phyloP scores from a whole-genome alignment of 2,329 filamentous ascomycete species.

The Sporothrix variecibatus region DNA sequence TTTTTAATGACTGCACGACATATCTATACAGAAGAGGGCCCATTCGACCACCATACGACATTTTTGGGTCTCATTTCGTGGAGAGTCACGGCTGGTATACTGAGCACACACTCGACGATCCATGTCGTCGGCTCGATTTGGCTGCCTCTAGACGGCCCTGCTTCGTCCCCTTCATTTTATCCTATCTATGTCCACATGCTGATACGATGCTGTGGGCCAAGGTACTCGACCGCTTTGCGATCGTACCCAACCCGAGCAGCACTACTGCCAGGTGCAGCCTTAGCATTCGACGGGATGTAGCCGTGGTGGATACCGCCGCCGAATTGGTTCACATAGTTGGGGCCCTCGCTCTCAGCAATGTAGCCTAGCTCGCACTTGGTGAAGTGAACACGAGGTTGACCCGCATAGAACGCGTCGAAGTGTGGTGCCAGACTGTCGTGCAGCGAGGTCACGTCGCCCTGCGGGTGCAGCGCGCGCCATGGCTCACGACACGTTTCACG shows the following conservation, averaged over 20 bases:
- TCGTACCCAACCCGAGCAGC: not conserved
- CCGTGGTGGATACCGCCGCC: not conserved
- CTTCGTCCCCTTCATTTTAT: not conserved
- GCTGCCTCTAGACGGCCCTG: not conserved
- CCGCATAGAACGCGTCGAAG: constrained; percentile 56
- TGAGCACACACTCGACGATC: not conserved
- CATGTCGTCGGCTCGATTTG: not conserved
- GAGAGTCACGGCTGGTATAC: not conserved
- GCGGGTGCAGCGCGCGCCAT: constrained; percentile 58
- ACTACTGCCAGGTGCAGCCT: not conserved
- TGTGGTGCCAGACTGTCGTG: constrained; percentile 49
- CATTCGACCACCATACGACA: not conserved
- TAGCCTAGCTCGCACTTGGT: constrained; percentile 58
- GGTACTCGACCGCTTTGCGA: not conserved
- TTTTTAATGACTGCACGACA: not conserved
- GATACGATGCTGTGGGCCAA: not conserved
- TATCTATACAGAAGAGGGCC: not conserved
- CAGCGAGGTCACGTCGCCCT: constrained; percentile 51
- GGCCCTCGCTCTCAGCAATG: constrained; percentile 56
- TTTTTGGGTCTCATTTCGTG: not conserved
- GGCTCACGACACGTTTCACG: constrained; percentile 54
- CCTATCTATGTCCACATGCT: not conserved
- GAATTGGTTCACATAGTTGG: constrained; percentile 30
- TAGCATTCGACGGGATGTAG: not conserved
- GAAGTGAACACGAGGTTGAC: constrained; percentile 53